phyloP scores from a whole-genome alignment of 78 protist species.

The Monosiga brevicollis region DNA sequence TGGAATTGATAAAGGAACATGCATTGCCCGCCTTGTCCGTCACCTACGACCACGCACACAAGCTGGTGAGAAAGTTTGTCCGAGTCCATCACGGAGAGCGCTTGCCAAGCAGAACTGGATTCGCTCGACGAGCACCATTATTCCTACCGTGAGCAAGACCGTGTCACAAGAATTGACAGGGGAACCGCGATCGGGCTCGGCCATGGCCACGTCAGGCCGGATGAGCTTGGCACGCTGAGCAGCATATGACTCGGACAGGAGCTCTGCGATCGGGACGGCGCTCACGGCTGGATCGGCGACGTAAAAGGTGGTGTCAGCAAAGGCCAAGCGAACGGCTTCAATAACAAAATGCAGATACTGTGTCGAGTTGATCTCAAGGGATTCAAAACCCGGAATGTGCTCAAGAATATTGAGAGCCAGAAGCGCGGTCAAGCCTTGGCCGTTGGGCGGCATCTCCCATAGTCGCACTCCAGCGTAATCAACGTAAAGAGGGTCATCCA shows the following conservation, averaged over 20 bases:
- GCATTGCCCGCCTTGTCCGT: conserved; percentile 73
- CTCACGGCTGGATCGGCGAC: conserved; percentile 40
- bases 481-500: background rate
- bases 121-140: too few relatives aligned
- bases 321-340: conserved; percentile 46
- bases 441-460: conserved; percentile 72
- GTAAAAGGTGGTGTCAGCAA: conserved; percentile 45
- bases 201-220: background rate
- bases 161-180: conserved; percentile 36
- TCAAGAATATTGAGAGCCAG: conserved; percentile 48
- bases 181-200: conserved; percentile 16
- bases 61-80: too few relatives aligned
- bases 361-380: conserved; percentile 17
- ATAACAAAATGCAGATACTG: conserved; percentile 43
- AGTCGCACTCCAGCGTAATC: conserved; percentile 12
- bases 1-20: conserved; percentile 41
- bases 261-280: conserved; percentile 26
- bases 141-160: conserved; percentile 34
- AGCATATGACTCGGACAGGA: conserved; percentile 35
- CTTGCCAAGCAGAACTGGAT: too few relatives aligned
- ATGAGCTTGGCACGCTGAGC: conserved; percentile 6
- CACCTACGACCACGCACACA: conserved; percentile 16
- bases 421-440: conserved; percentile 71
- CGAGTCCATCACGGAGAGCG: too few relatives aligned
- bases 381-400: background rate